phyloP scores from a whole-genome alignment of 495 filamentous ascomycete genomes.

The Annulohypoxylon stygium region DNA sequence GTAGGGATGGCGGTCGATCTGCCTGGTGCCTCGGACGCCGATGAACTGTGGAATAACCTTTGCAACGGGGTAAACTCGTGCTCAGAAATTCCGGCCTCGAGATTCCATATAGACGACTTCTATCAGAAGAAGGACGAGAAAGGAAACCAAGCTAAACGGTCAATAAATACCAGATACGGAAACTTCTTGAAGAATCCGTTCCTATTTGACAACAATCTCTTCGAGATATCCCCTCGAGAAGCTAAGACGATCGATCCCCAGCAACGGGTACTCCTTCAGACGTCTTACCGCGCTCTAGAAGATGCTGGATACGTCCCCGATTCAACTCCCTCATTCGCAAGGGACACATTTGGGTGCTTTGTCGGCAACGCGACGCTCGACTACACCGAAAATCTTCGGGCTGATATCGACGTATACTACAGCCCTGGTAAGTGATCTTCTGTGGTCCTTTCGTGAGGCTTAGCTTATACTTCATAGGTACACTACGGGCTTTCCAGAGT shows the following conservation, averaged over 20 bases:
- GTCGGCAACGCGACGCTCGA: slow-evolving; percentile 4
- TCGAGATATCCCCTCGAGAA: slow-evolving; percentile 59
- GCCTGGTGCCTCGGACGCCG: slow-evolving; percentile 1
- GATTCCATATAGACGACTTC: slow-evolving; percentile 14
- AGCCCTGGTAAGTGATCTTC: not conserved
- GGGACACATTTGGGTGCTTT: slow-evolving; percentile 9
- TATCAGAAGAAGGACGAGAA: slow-evolving; percentile 15
- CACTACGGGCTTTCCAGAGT: slow-evolving; percentile 6
- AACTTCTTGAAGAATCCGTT: slow-evolving; percentile 18
- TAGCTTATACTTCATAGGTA: not conserved
- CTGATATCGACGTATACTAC: slow-evolving; percentile 11
- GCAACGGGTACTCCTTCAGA: slow-evolving; percentile 56
- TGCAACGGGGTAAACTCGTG: slow-evolving; percentile 16
- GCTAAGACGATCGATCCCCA: slow-evolving; percentile 52
- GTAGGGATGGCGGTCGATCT: slow-evolving; percentile 12
- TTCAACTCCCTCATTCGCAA: slow-evolving; percentile 1
- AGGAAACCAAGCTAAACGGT: not conserved
- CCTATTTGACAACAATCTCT: slow-evolving; percentile 64
- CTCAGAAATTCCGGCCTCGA: slow-evolving; percentile 9
- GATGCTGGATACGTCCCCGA: slow-evolving; percentile 52
- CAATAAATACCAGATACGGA: slow-evolving; percentile 14
- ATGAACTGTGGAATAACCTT: slow-evolving; percentile 13
- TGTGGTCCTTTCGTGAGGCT: not conserved
- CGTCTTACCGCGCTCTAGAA: slow-evolving; percentile 58
- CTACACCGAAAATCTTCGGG: slow-evolving; percentile 3